phyloP scores from a whole-genome alignment of 164 flowering plant genomes.

The Nelumbo lutea region DNA sequence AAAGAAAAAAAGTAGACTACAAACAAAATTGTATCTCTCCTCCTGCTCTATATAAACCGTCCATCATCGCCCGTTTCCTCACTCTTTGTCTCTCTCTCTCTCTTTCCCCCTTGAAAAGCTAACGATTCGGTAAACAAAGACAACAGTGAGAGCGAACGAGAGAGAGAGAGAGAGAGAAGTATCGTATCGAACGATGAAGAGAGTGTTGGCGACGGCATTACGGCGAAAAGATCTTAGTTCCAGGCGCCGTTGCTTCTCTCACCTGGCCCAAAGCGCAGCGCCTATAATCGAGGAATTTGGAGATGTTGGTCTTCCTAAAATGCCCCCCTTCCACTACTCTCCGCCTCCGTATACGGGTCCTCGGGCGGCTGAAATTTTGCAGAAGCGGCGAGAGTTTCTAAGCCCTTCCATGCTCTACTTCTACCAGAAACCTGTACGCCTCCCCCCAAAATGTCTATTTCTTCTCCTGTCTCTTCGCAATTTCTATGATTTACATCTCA shows the following conservation, averaged over 20 bases:
- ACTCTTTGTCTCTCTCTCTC: no score
- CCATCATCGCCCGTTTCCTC: neutral
- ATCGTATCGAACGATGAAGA: slow-evolving; percentile 25
- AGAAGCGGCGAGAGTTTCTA: slow-evolving; percentile 61
- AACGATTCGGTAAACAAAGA: neutral
- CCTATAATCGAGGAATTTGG: slow-evolving; percentile 17
- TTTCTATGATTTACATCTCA: neutral
- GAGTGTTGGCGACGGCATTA: slow-evolving; percentile 20
- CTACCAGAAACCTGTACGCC: slow-evolving; percentile 60
- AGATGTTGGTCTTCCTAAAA: slow-evolving; percentile 29
- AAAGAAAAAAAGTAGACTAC: no score
- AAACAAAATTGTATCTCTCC: no score
- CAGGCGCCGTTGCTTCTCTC: slow-evolving; percentile 26
- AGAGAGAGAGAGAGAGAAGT: neutral
- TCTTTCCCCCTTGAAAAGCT: neutral
- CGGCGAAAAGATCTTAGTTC: slow-evolving; percentile 2
- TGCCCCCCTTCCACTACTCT: slow-evolving; percentile 82
- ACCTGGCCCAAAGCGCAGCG: slow-evolving; percentile 14
- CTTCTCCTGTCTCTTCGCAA: neutral
- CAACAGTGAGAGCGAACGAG: neutral
- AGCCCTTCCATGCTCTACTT: slow-evolving; percentile 77
- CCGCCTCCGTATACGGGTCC: slow-evolving; percentile 92
- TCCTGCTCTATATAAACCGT: neutral
- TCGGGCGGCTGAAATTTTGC: slow-evolving; percentile 60
- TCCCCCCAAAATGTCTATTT: no score